phyloP scores from a whole-genome alignment of 495 filamentous ascomycete genomes.

The Barbatosphaeria neglecta region DNA sequence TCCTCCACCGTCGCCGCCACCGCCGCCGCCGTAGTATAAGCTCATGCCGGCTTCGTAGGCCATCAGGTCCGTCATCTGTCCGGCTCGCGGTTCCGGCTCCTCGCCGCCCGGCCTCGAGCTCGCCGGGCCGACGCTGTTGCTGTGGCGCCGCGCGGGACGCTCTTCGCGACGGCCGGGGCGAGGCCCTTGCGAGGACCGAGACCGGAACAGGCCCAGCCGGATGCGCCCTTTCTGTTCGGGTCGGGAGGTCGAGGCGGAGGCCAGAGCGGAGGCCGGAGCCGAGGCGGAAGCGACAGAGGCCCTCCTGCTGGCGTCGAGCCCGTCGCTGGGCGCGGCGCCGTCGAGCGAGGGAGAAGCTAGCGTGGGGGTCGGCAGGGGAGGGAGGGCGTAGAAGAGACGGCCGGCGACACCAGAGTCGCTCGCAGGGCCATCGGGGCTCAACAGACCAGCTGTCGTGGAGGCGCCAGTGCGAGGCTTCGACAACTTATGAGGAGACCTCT shows the following conservation, averaged over 20 bases:
- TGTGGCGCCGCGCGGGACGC: constrained; percentile 3
- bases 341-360: constrained; percentile 4
- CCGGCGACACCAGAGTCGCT: constrained; percentile 20
- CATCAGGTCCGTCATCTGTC: constrained; percentile 20
- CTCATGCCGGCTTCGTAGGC: constrained; percentile 19
- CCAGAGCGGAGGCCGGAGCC: background rate
- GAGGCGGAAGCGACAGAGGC: constrained; percentile 9
- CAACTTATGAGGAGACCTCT: constrained; percentile 30
- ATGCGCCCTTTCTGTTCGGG: constrained; percentile 9
- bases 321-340: constrained; percentile 1
- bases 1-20: too few relatives aligned
- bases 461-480: constrained; percentile 36
- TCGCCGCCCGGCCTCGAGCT: constrained; percentile 5
- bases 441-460: constrained; percentile 33
- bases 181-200: constrained; percentile 14
- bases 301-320: constrained; percentile 6
- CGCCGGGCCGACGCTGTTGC: constrained; percentile 6
- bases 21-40: too few relatives aligned
- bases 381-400: constrained; percentile 8
- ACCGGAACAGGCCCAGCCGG: constrained; percentile 21
- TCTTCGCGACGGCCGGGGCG: constrained; percentile 3
- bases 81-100: constrained; percentile 7
- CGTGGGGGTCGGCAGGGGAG: constrained; percentile 10
- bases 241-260: background rate
- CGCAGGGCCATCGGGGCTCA: constrained; percentile 22